A percentile compares a stretch with the other conserved stretches of the same genome.
Conservation (phyloP, 305 asterid species). For the Solanum hybrid region DNA sequence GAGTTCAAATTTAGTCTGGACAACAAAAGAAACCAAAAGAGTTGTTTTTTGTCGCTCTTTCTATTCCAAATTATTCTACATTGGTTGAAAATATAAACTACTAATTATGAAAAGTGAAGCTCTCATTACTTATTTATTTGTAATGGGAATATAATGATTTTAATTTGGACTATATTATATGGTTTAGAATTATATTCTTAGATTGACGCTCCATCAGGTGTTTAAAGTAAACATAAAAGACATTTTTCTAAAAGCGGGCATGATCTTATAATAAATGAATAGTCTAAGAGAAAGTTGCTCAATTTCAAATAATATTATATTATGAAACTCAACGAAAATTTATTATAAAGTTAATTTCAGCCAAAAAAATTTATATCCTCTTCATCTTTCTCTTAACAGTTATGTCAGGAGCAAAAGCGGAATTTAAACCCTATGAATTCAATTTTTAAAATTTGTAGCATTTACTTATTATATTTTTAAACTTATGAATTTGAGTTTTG, state of each 20-base stretch:
- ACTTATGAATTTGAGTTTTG: not conserved
- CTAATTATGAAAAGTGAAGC: not conserved
- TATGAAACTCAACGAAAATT: not conserved
- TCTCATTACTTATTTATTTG: not conserved
- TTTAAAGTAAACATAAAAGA: not conserved
- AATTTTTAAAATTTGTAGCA: not conserved
- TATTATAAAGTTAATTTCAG: not conserved
- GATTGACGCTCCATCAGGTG: not conserved
- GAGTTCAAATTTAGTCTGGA: not conserved
- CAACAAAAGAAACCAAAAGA: not conserved
- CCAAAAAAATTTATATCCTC: not conserved
- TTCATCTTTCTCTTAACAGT: not conserved
- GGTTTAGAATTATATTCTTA: not conserved
- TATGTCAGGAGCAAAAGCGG: not conserved
- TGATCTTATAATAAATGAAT: not conserved
- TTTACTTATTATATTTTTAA: not conserved
- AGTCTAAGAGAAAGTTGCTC: not conserved
- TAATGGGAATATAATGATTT: not conserved
- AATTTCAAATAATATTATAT: not conserved
- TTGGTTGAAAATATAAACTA: not conserved
- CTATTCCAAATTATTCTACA: not conserved
- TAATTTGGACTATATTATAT: not conserved
- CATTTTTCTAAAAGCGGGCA: not conserved
- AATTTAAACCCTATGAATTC: not conserved
- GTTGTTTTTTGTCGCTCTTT: not conserved